Percentiles rank a stretch among this genome's conserved stretches.
These are phyloP conservation scores for Fagus crenata DNA, from an alignment of 306 rosid genomes.

Conservation along the genomic window DNA sequence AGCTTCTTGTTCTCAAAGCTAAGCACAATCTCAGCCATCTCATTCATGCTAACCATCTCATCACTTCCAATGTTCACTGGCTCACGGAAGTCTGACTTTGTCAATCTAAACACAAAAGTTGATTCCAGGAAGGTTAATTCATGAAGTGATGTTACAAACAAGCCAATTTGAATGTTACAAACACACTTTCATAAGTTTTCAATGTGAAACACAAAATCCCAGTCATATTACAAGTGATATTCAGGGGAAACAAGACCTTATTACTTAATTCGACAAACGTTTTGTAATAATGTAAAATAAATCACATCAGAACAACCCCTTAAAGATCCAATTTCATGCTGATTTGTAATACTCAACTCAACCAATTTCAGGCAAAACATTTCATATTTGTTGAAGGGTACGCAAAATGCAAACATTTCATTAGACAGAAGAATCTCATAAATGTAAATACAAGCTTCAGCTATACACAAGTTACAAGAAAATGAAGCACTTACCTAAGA, in stretches of 20 bases:
- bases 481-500: slow-evolving; percentile 58
- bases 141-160: slow-evolving; percentile 12
- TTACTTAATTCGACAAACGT: neutral
- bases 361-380: no score
- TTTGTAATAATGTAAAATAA: neutral
- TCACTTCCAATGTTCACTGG: slow-evolving; percentile 98
- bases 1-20: slow-evolving; percentile 81
- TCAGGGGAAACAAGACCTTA: neutral
- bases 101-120: slow-evolving; percentile 55
- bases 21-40: slow-evolving; percentile 95
- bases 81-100: slow-evolving; percentile 93
- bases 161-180: neutral
- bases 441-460: slow-evolving; percentile 4
- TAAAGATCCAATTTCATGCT: no score
- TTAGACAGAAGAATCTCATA: neutral
- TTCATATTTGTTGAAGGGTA: neutral
- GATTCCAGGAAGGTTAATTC: neutral
- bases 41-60: slow-evolving; percentile 99
- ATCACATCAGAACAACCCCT: no score
- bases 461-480: slow-evolving; percentile 6
- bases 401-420: neutral
- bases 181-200: neutral
- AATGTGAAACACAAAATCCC: slow-evolving; percentile 7
- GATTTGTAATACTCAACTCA: no score
- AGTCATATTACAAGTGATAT: neutral